Conservation (phyloP, 805 yeast genomes). For the Yamadazyma laniorum region DNA sequence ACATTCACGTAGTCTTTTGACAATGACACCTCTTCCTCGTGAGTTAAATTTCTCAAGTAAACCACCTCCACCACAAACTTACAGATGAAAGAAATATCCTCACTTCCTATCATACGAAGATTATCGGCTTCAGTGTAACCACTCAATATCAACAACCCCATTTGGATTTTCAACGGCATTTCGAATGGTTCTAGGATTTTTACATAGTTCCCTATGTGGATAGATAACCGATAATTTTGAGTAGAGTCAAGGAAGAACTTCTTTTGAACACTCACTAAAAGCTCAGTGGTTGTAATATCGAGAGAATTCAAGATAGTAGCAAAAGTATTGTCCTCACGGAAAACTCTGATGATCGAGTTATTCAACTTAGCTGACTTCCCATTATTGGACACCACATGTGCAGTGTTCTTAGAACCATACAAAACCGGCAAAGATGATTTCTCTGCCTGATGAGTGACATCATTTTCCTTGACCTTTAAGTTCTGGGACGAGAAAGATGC, state of each 20-base stretch:
- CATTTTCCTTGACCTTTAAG: slow-evolving; percentile 4
- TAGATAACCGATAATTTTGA: slow-evolving; percentile 72
- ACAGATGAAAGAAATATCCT: slow-evolving; percentile 78
- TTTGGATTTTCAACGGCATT: slow-evolving; percentile 74
- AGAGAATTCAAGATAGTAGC: slow-evolving; percentile 79
- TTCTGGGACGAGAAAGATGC: slow-evolving; percentile 1
- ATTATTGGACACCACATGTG: slow-evolving; percentile 17
- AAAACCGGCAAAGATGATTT: slow-evolving; percentile 26
- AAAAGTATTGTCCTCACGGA: slow-evolving; percentile 79
- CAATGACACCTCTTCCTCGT: slow-evolving; percentile 68
- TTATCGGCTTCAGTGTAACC: slow-evolving; percentile 82
- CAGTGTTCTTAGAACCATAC: slow-evolving; percentile 28
- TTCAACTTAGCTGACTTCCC: slow-evolving; percentile 24
- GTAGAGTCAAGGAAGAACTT: slow-evolving; percentile 72
- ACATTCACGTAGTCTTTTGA: slow-evolving; percentile 69
- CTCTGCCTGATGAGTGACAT: not conserved
- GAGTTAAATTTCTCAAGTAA: slow-evolving; percentile 56
- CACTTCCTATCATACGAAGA: slow-evolving; percentile 74
- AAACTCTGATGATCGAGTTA: slow-evolving; percentile 63
- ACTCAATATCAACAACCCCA: slow-evolving; percentile 65
- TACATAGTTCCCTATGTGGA: slow-evolving; percentile 72
- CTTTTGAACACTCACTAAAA: slow-evolving; percentile 67
- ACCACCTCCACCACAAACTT: slow-evolving; percentile 72
- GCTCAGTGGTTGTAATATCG: slow-evolving; percentile 72
- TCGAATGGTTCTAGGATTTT: slow-evolving; percentile 72